phyloP scores from a whole-genome alignment of 2,329 filamentous ascomycete species.

The Coniella vitis region DNA sequence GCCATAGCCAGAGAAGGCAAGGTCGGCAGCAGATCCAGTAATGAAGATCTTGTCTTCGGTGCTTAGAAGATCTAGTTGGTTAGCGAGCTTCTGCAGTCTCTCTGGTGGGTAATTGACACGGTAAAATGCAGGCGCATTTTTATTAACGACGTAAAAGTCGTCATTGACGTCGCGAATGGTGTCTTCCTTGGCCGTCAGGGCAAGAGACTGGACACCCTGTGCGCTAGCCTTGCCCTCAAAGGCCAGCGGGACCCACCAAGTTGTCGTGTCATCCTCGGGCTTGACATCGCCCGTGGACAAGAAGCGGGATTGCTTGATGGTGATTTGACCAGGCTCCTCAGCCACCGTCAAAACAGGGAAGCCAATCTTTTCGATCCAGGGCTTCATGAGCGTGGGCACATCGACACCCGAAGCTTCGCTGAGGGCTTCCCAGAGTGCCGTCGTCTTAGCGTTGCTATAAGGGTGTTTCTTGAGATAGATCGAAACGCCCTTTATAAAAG shows the following conservation, averaged over 20 bases:
- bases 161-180: slow-evolving; percentile 68
- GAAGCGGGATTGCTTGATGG: slow-evolving; percentile 80
- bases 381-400: slow-evolving; percentile 79
- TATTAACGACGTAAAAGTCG: slow-evolving; percentile 91
- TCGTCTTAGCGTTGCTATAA: slow-evolving; percentile 85
- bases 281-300: slow-evolving; percentile 86
- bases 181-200: slow-evolving; percentile 69
- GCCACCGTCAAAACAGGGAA: slow-evolving; percentile 84
- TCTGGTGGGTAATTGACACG: slow-evolving; percentile 87
- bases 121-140: slow-evolving; percentile 81
- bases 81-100: slow-evolving; percentile 72
- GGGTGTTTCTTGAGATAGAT: slow-evolving; percentile 83
- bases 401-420: slow-evolving; percentile 83
- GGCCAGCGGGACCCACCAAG: slow-evolving; percentile 92
- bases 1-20: slow-evolving; percentile 81
- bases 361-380: slow-evolving; percentile 93
- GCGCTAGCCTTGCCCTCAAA: slow-evolving; percentile 68
- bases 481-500: slow-evolving; percentile 84
- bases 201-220: slow-evolving; percentile 54
- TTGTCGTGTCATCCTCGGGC: slow-evolving; percentile 82
- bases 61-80: slow-evolving; percentile 67
- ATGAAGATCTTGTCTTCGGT: slow-evolving; percentile 90
- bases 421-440: slow-evolving; percentile 84
- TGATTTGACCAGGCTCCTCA: slow-evolving; percentile 77
- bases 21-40: slow-evolving; percentile 80